Conservation (phyloP, 306 rosid species). For the Dalbergia cochinchinensis region DNA sequence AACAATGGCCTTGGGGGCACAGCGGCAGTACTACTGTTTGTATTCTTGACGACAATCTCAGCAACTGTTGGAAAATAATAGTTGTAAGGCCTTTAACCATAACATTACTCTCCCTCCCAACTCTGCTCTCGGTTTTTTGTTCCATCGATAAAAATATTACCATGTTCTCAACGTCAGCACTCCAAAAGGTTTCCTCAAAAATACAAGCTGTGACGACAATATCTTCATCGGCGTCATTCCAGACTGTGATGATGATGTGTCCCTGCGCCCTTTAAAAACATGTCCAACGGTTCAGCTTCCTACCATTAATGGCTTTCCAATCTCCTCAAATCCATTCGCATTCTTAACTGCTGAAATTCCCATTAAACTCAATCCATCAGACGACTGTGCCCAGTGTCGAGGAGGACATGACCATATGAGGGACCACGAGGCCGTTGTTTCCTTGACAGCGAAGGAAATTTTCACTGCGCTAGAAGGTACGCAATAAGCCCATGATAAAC, state of each 20-base stretch:
- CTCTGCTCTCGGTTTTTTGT: slow-evolving; percentile 16
- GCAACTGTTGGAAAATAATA: background rate
- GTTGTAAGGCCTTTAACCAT: slow-evolving; percentile 18
- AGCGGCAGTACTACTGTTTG: background rate
- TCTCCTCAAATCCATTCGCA: background rate
- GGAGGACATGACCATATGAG: too few species aligned
- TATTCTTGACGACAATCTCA: background rate
- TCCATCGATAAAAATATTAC: background rate
- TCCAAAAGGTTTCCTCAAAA: background rate
- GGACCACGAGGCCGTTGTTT: slow-evolving; percentile 3
- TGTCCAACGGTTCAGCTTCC: slow-evolving; percentile 51
- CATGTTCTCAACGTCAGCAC: background rate
- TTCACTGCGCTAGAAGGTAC: slow-evolving; percentile 44
- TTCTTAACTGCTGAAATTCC: slow-evolving; percentile 27
- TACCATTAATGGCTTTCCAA: background rate
- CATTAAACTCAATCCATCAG: background rate
- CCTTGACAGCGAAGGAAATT: background rate
- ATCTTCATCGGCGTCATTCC: slow-evolving; percentile 28
- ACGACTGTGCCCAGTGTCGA: background rate
- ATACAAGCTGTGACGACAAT: background rate
- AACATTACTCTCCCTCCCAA: slow-evolving; percentile 23
- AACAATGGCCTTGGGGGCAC: too few species aligned
- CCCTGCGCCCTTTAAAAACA: background rate
- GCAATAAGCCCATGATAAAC: background rate
- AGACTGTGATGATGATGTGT: background rate